A percentile compares a stretch with the other conserved stretches of the same genome.
Evolutionary conservation across 768 basidiomycete genomes (phyloP).

Genomic region (Antrodiella citrinella): DNA sequence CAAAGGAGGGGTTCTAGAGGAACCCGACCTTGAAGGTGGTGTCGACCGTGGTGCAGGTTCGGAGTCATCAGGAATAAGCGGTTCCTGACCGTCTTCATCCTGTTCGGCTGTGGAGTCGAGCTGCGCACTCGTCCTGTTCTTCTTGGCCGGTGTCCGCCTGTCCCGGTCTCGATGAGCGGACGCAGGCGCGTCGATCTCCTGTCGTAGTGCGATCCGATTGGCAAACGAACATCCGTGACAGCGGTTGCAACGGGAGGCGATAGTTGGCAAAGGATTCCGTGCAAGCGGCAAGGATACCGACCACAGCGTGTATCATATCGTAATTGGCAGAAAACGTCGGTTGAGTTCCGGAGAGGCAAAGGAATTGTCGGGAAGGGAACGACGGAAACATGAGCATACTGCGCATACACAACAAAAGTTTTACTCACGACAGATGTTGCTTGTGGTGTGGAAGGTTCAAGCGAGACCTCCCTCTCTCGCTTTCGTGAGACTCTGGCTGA

Average conservation of each 20-base stretch:
- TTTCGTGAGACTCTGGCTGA: constrained; percentile 52
- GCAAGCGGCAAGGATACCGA: constrained; percentile 2
- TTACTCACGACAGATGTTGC: constrained; percentile 25
- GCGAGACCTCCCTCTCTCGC: constrained; percentile 69
- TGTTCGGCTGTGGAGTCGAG: constrained; percentile 44
- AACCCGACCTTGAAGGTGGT: constrained; percentile 19
- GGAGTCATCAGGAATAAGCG: constrained; percentile 8
- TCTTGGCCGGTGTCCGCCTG: constrained; percentile 62
- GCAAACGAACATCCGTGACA: constrained; percentile 10
- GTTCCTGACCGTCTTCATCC: constrained; percentile 48
- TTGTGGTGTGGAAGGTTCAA: constrained; percentile 48
- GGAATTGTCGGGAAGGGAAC: too few relatives aligned
- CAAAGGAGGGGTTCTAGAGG: constrained; percentile 22
- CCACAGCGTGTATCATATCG: constrained; percentile 1
- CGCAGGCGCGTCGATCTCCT: constrained; percentile 18
- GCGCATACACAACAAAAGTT: background rate
- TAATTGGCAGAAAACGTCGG: background rate
- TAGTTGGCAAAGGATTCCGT: background rate
- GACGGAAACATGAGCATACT: too few relatives aligned
- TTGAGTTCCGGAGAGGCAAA: background rate
- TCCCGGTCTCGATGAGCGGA: constrained; percentile 38
- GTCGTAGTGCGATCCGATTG: constrained; percentile 9
- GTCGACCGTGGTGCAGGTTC: constrained; percentile 23
- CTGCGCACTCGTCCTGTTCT: constrained; percentile 43
- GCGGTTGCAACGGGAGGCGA: too few relatives aligned